These are phyloP conservation scores for Selenicereus undatus DNA, from an alignment of 148 eudicot species.

Conservation along the genomic window DNA sequence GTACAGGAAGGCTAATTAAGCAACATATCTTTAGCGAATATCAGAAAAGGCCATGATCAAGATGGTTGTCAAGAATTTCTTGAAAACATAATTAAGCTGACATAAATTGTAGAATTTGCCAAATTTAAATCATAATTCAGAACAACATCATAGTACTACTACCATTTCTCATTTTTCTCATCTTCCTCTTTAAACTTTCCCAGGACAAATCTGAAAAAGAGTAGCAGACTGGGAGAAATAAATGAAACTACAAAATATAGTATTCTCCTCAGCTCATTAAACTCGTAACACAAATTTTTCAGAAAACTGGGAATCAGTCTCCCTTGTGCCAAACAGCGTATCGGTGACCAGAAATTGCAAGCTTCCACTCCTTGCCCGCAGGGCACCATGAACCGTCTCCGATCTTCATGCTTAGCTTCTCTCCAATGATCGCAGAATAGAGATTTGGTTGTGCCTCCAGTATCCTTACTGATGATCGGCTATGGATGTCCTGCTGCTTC, in stretches of 20 bases:
- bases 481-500: slow-evolving; percentile 54
- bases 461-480: slow-evolving; percentile 66
- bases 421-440: slow-evolving; percentile 74
- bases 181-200: background rate
- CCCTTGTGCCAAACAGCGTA: slow-evolving; percentile 83
- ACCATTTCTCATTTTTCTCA: background rate
- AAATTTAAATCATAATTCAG: background rate
- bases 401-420: slow-evolving; percentile 81
- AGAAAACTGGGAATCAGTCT: too few species aligned
- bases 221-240: background rate
- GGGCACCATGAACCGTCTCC: slow-evolving; percentile 93
- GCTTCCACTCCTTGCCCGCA: slow-evolving; percentile 74
- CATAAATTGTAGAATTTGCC: background rate
- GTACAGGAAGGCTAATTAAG: too few species aligned
- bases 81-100: background rate
- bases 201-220: background rate
- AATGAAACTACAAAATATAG: background rate
- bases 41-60: too few species aligned
- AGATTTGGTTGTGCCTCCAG: slow-evolving; percentile 77
- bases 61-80: too few species aligned
- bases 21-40: too few species aligned
- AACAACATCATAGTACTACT: background rate
- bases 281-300: background rate
- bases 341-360: slow-evolving; percentile 66
- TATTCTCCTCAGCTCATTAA: background rate